phyloP scores from a whole-genome alignment of 768 basidiomycete genomes.

The Leccinum arenicola region DNA sequence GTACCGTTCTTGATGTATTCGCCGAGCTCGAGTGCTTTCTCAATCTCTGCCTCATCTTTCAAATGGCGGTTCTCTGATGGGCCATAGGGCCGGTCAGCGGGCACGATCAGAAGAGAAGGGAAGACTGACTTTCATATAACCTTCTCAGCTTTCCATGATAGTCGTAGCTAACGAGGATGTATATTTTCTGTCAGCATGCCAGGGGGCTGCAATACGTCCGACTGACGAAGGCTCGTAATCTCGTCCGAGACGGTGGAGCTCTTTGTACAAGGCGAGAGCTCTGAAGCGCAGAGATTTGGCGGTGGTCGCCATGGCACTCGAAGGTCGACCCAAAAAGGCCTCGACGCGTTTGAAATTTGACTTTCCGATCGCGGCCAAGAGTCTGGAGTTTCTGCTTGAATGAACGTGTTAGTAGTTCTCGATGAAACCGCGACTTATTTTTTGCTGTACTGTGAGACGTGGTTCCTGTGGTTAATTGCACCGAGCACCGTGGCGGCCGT shows the following conservation, averaged over 20 bases:
- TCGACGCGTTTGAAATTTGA: neutral
- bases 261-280: slow-evolving; percentile 75
- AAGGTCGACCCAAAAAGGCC: neutral
- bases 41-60: slow-evolving; percentile 67
- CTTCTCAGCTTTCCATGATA: slow-evolving; percentile 70
- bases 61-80: slow-evolving; percentile 62
- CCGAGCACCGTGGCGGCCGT: neutral
- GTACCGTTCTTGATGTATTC: slow-evolving; percentile 86
- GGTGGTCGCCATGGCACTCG: slow-evolving; percentile 42
- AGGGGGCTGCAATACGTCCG: slow-evolving; percentile 8
- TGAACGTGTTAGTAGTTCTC: neutral
- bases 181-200: slow-evolving; percentile 7
- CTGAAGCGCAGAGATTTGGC: slow-evolving; percentile 49
- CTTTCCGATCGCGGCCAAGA: neutral
- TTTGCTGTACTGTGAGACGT: neutral
- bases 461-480: neutral
- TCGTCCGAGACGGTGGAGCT: slow-evolving; percentile 73
- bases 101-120: neutral
- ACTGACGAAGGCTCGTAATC: slow-evolving; percentile 82
- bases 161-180: slow-evolving; percentile 54
- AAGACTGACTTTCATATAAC: slow-evolving; percentile 67
- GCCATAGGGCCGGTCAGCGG: neutral
- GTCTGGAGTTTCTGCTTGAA: neutral
- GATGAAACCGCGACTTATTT: neutral
- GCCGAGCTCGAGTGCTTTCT: slow-evolving; percentile 68